phyloP scores from a whole-genome alignment of 2,329 filamentous ascomycete genomes.

The Zymoseptoria ardabiliae region DNA sequence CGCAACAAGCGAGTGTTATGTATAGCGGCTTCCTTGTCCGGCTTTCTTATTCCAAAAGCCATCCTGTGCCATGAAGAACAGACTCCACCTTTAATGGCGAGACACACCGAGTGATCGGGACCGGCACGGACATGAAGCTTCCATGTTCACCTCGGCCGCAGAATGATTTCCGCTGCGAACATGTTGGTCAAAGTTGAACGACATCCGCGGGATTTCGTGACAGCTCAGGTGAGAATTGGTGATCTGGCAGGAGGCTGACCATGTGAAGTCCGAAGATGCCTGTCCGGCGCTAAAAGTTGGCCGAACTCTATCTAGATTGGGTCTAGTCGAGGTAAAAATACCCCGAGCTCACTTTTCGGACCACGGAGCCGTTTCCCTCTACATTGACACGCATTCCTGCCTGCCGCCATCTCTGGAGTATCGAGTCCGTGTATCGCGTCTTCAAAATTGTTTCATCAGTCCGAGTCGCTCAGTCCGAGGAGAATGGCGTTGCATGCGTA shows the following conservation, averaged over 20 bases:
- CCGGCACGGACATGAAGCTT: neutral
- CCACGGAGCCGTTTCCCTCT: neutral
- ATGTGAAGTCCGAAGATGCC: neutral
- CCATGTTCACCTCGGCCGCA: neutral
- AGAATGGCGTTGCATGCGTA: neutral
- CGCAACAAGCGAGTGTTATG: neutral
- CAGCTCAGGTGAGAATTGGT: neutral
- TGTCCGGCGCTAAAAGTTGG: neutral
- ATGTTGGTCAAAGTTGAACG: neutral
- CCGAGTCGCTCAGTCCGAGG: neutral
- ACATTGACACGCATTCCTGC: neutral
- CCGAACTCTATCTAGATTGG: neutral
- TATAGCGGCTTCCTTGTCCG: neutral
- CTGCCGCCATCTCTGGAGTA: too few species aligned
- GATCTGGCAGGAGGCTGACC: neutral
- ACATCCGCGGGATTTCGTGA: neutral
- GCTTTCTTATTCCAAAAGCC: neutral
- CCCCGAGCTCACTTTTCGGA: neutral
- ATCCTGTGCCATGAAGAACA: neutral
- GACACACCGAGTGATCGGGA: neutral
- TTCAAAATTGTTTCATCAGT: neutral
- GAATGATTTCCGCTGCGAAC: neutral
- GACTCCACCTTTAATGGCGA: neutral
- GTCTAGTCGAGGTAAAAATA: neutral
- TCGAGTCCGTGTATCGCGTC: neutral